These are phyloP conservation scores for Jaminaea rosea DNA, from an alignment of 1,284 basidiomycete genomes.

Conservation along the genomic window DNA sequence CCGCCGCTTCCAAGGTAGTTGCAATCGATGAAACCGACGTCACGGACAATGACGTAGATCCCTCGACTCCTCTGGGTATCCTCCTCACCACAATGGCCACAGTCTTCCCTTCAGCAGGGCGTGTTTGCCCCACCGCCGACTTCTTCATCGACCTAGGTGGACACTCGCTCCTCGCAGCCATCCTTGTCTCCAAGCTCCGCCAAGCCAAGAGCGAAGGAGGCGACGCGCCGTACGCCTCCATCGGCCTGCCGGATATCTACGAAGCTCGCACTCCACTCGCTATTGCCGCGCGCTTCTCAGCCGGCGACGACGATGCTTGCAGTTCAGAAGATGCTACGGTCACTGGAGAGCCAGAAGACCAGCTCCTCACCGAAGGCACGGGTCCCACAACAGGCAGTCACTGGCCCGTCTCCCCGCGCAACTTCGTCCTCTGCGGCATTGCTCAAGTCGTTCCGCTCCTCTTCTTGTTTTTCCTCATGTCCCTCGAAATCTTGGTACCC, in stretches of 20 bases:
- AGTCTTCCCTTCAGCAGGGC: slow-evolving; percentile 3
- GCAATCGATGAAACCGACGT: neutral
- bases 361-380: neutral
- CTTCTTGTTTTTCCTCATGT: slow-evolving; percentile 6
- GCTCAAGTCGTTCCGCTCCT: slow-evolving; percentile 3
- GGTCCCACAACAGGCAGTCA: neutral
- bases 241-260: slow-evolving; percentile 8
- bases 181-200: slow-evolving; percentile 6
- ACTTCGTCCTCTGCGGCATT: slow-evolving; percentile 2
- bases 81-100: neutral
- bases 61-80: neutral
- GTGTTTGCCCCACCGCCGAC: neutral
- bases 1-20: neutral
- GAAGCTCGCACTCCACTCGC: slow-evolving; percentile 1
- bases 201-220: neutral
- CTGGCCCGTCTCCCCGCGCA: slow-evolving; percentile 1
- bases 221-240: neutral
- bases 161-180: slow-evolving; percentile 4
- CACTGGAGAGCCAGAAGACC: neutral
- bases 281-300: slow-evolving; percentile 1
- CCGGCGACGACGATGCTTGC: neutral
- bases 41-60: neutral
- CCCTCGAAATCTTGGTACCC: slow-evolving; percentile 5
- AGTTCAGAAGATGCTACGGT: neutral
- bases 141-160: slow-evolving; percentile 12